phyloP scores from a whole-genome alignment of 495 filamentous ascomycete genomes.

The Xylaria castorea region DNA sequence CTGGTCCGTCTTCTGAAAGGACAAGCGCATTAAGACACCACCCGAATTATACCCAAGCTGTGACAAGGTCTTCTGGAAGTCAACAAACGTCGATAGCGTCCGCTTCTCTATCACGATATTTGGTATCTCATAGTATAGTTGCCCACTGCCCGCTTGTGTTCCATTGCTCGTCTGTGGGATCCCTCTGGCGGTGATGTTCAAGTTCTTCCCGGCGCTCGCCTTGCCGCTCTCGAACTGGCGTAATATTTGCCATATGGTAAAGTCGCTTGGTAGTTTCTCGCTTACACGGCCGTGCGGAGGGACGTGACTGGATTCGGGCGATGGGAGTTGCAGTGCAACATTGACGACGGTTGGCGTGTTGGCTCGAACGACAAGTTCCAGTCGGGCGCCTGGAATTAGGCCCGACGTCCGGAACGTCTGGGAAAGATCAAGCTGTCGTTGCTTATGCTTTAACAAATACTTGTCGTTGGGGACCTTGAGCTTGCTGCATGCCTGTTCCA shows the following conservation, averaged over 20 bases:
- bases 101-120: slow-evolving; percentile 81
- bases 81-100: slow-evolving; percentile 74
- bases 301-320: slow-evolving; percentile 62
- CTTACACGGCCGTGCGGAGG: slow-evolving; percentile 67
- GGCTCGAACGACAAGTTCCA: slow-evolving; percentile 87
- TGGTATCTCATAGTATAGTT: slow-evolving; percentile 85
- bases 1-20: slow-evolving; percentile 74
- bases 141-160: slow-evolving; percentile 64
- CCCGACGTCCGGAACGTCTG: slow-evolving; percentile 85
- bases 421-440: slow-evolving; percentile 84
- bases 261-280: slow-evolving; percentile 84
- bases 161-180: slow-evolving; percentile 63
- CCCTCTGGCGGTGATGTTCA: slow-evolving; percentile 83
- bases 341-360: slow-evolving; percentile 82
- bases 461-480: slow-evolving; percentile 72
- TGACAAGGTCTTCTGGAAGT: slow-evolving; percentile 86
- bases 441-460: slow-evolving; percentile 87
- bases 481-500: slow-evolving; percentile 85
- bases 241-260: slow-evolving; percentile 84
- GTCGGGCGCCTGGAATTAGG: slow-evolving; percentile 82
- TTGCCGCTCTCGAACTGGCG: slow-evolving; percentile 83
- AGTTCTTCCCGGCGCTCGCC: slow-evolving; percentile 58
- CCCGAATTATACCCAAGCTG: slow-evolving; percentile 87
- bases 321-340: slow-evolving; percentile 81
- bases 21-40: slow-evolving; percentile 75